Base-by-base conservation (phyloP, 192 early-diverging fungal genomes). In the Phlyctochytrium arcticum region DNA sequence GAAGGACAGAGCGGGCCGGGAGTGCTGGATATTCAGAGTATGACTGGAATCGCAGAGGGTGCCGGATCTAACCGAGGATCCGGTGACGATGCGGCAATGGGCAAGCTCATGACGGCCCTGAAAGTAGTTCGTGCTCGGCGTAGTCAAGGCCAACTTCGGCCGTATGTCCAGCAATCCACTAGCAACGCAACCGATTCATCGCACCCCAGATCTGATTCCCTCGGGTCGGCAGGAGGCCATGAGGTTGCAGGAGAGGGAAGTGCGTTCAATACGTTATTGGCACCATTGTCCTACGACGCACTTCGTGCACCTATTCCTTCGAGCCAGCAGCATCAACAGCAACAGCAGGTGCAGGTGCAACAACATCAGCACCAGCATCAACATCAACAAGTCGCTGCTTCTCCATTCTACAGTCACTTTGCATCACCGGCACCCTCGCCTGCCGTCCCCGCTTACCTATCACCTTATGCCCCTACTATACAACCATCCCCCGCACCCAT, bases 251-350 rank as follows among this genome's bases (percentile, higher is more conserved):
- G 39, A 12, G 50, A 19, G 24, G 26, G 26, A 10, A 29, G 27
- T 12, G 19, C 55, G 17, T 57, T 57, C 55, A 57, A 57, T 3
- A 48, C 59, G 42, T 46, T 61, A 0, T 29, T 61, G 24, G 59
- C 59, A 15, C 59, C 59, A 26, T 46, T 61, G 4, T 61, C 59
- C 5, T 61, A 44, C 42, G 59, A 61, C 19, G 59, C 59, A 3
- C 21, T 61, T 6, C 8, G 48, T 23, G 42, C 39, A 6, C 6
- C 59, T 12, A 6, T 36, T 4, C 5, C 33, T 10, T 35, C 39
- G 39, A 19, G 15, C 12, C 12, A 51, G 17, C n/a, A 51, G 2
- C 3, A 2, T n/a, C 17, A 51, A 12, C 49, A 51, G 26, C 49
- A 51, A 24, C 49, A 50, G 49, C 49, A 51, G 49, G 17, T 12